Evolutionary conservation across 2,329 filamentous ascomycete species (phyloP), one percentile per base, ranked within the genome.

Genomic region (Aspergillus tubingensis): DNA sequence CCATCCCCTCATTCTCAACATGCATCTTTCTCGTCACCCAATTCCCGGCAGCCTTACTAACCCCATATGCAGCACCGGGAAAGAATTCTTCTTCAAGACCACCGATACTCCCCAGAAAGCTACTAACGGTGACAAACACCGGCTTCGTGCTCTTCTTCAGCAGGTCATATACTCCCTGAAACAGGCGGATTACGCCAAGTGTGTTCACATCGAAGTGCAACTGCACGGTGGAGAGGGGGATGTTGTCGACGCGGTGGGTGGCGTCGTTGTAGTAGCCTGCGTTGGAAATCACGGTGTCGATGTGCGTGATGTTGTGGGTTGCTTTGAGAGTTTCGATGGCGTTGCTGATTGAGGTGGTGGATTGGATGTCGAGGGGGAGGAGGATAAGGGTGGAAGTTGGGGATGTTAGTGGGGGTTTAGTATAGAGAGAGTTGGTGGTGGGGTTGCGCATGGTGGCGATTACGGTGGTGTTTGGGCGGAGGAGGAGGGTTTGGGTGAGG

Each of bases 11-110:
- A 38, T 55, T 55, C 41, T 55, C 53, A 11, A 55, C 27, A 55
- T 55, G 53, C 41, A 55, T 55, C 25, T 55, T 55, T 17, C 53
- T 23, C 15, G 53, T 55, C 19, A 44, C 43, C 53, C 53, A 55
- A 36, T 55, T 55, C 23, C 10, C 39, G 3, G 25, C 53, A 15
- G 53, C 53, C 8, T 55, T 55, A 25, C 53, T 55, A n/a, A 21
- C 21, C 6, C 53, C 53, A 25, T 55, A 55, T 3, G 39, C 53
- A 1, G 21, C 53, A 2, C 53, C 53, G 8, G 53, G 53, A 6
- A 55, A 55, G 19, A 32, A 38, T 10, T 55, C 53, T 25, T 21
- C n/a, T 1, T 11, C 23, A 10, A 55, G 39, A 8, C 53, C 53
- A 2, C 15, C 39, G 10, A 55, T 55, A 41, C 53, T 55, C 10